phyloP scores from a whole-genome alignment of 192 early-diverging fungal species.

The Coemansia sp. region DNA sequence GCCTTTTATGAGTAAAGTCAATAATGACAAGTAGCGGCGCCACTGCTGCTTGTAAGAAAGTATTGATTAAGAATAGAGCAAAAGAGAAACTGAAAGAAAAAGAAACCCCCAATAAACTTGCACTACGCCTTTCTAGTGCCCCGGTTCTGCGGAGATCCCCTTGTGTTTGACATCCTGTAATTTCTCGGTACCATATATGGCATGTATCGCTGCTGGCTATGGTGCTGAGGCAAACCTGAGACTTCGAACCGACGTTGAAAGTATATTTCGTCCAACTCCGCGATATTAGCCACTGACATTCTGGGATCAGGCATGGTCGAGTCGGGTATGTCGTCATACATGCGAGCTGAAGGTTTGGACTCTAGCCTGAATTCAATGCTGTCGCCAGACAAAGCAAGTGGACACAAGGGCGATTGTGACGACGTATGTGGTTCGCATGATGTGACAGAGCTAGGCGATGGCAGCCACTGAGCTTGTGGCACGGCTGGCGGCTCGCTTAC shows the following conservation, averaged over 20 bases:
- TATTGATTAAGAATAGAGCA: too few relatives aligned
- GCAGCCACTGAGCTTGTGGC: not conserved
- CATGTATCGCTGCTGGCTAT: not conserved
- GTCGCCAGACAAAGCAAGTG: not conserved
- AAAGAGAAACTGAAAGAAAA: too few relatives aligned
- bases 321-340: too few relatives aligned
- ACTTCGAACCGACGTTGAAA: not conserved
- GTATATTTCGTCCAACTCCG: not conserved
- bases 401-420: not conserved
- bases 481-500: not conserved
- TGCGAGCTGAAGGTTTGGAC: not conserved
- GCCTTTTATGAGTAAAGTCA: too few relatives aligned
- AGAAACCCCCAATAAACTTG: too few relatives aligned
- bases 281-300: not conserved
- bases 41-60: too few relatives aligned
- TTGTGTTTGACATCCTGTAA: too few relatives aligned
- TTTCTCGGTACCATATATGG: too few relatives aligned
- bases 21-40: too few relatives aligned
- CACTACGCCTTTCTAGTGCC: too few relatives aligned
- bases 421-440: not conserved
- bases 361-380: not conserved
- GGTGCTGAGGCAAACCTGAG: not conserved
- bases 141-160: too few relatives aligned
- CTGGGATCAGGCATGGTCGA: not conserved
- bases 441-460: not conserved